These are phyloP conservation scores for Mimosa pudica DNA, from an alignment of 306 rosid genomes.

Conservation along the genomic window DNA sequence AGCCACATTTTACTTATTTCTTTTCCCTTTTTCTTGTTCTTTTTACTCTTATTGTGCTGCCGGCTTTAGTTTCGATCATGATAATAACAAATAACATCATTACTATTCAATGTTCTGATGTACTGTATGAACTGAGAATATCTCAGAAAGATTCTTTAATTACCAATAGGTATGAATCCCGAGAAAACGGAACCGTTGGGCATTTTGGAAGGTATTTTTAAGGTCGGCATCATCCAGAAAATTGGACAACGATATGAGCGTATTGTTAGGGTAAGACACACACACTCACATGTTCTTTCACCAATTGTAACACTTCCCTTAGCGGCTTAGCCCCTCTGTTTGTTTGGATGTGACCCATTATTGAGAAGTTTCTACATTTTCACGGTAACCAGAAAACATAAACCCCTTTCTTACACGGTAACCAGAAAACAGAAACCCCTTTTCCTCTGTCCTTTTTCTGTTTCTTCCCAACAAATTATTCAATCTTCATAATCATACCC, in stretches of 20 bases:
- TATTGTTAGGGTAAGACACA: background rate
- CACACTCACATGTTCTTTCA: background rate
- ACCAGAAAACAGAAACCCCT: background rate
- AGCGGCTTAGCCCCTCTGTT: background rate
- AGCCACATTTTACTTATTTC: background rate
- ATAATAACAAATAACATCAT: background rate
- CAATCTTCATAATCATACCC: background rate
- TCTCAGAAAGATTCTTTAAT: background rate
- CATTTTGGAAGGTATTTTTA: background rate
- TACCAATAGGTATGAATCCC: background rate
- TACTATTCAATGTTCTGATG: background rate
- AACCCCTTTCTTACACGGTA: constrained; percentile 36
- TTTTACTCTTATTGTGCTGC: constrained; percentile 4
- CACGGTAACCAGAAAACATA: background rate
- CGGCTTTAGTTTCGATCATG: constrained; percentile 1
- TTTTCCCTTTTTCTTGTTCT: background rate
- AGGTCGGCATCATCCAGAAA: background rate
- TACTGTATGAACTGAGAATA: background rate
- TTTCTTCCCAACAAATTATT: constrained; percentile 17
- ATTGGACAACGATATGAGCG: background rate
- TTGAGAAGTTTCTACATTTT: background rate
- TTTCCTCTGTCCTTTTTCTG: background rate
- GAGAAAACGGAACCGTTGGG: background rate
- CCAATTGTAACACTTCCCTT: background rate
- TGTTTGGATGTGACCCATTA: constrained; percentile 31